Evolutionary conservation across 1,284 basidiomycete genomes (phyloP).

Genomic region (Bjerkandera adusta): DNA sequence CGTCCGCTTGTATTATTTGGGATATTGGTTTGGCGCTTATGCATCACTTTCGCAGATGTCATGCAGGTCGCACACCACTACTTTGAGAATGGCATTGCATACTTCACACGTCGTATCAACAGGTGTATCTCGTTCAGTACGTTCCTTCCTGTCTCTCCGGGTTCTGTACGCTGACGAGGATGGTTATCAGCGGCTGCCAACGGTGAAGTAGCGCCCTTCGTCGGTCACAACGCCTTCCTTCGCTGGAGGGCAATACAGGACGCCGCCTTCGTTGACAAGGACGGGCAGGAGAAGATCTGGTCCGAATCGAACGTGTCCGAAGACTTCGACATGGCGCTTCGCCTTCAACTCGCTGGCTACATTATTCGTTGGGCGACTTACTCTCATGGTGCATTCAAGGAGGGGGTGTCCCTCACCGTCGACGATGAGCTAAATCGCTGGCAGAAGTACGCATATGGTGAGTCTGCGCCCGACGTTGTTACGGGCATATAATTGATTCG

Average conservation of each 20-base stretch:
- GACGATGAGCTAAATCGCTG: constrained; percentile 55
- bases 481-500: constrained; percentile 11
- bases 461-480: constrained; percentile 23
- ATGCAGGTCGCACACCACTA: constrained; percentile 59
- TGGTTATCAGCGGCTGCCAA: constrained; percentile 37
- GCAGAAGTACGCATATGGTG: constrained; percentile 60
- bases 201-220: constrained; percentile 55
- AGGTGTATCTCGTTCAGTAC: constrained; percentile 40
- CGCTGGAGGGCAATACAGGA: constrained; percentile 58
- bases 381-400: constrained; percentile 51
- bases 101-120: constrained; percentile 52
- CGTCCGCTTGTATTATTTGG: constrained; percentile 7
- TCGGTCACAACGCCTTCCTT: constrained; percentile 61
- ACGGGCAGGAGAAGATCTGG: constrained; percentile 52
- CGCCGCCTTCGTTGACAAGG: constrained; percentile 43
- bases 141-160: constrained; percentile 12
- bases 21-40: background rate
- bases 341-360: constrained; percentile 47
- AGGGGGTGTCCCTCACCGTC: constrained; percentile 54
- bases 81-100: constrained; percentile 59
- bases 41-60: constrained; percentile 32
- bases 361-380: constrained; percentile 58
- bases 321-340: constrained; percentile 56
- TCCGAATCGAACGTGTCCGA: constrained; percentile 58
- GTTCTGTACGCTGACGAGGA: background rate